Evolutionary conservation across 805 yeast genomes (phyloP), one percentile per base, ranked within the genome.

Genomic region (Phaffomyces opuntiae): DNA sequence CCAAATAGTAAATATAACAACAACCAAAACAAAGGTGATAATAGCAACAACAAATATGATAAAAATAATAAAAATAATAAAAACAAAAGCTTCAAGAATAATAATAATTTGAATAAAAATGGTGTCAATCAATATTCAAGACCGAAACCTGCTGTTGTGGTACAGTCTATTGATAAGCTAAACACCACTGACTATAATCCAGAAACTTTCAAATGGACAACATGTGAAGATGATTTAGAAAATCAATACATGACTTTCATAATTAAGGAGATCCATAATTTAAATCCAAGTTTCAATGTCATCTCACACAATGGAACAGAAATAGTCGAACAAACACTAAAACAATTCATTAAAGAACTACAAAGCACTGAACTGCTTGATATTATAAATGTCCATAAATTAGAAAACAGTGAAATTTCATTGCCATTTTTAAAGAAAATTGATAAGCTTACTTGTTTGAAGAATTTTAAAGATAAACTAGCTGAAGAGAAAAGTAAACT

Each of bases 401-500:
- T 7, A 31, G 47, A 42, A 31, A 33, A 45, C 5, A 43, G 40
- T 16, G 48, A 40, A 9, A 40, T 19, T 0, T 35, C 39, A 21
- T 45, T 26, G 13, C 59, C 60, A 8, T 40, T 51, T 13, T 19
- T 52, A 32, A 49, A 51, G 39, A 36, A 40, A 3, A 38, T 48
- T 39, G 51, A 45, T 27, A 57, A 56, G 32, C 40, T 29, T 12
- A 46, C 45, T 9, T 59, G 60, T 1, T 61, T 66, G 41, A 63
- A 60, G 54, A 61, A 60, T 40, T 65, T 58, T 40, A 40, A 43
- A 26, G 61, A 59, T 5, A 46, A 50, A 40, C 32, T 44, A 9
- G 55, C 62, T 1, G 43, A 43, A 17, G 55, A 53, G 39, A 38
- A 53, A 21, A 40, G 54, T 7, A 55, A 50, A 38, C 9, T 52